Conservation (phyloP, 805 yeast genomes). For the Candida vartiovaarae region DNA sequence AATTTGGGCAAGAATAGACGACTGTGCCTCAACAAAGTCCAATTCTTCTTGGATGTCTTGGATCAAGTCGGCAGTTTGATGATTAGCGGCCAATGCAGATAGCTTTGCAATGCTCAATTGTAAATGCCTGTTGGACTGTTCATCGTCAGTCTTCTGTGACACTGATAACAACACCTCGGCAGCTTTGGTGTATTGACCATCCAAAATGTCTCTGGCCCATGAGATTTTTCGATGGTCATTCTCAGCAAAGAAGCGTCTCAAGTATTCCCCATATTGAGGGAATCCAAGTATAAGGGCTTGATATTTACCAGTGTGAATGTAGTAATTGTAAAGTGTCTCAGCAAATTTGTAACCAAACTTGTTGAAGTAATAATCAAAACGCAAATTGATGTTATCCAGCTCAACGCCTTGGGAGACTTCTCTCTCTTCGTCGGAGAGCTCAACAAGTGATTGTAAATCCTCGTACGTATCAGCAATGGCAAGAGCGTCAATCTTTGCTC, state of each 20-base stretch:
- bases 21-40: slow-evolving; percentile 43
- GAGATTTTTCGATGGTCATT: slow-evolving; percentile 46
- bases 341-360: slow-evolving; percentile 69
- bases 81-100: slow-evolving; percentile 33
- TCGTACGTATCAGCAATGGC: slow-evolving; percentile 55
- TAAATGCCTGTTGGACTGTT: slow-evolving; percentile 40
- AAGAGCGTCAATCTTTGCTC: slow-evolving; percentile 47
- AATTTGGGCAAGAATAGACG: slow-evolving; percentile 26
- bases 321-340: slow-evolving; percentile 49
- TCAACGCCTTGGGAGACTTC: slow-evolving; percentile 17
- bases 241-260: slow-evolving; percentile 46
- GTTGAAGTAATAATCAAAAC: slow-evolving; percentile 47
- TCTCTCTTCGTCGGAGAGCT: slow-evolving; percentile 40
- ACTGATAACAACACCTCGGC: slow-evolving; percentile 38
- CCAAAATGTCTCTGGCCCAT: slow-evolving; percentile 65
- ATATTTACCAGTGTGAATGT: slow-evolving; percentile 44
- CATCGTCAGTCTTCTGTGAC: slow-evolving; percentile 34
- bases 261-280: slow-evolving; percentile 40
- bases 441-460: slow-evolving; percentile 60
- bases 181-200: slow-evolving; percentile 44
- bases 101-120: slow-evolving; percentile 70
- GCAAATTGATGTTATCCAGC: slow-evolving; percentile 9
- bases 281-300: slow-evolving; percentile 50
- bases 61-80: slow-evolving; percentile 23
- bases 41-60: slow-evolving; percentile 44